Base-by-base conservation (phyloP, 176 grass and related monocot species). In the Eremochloa ophiuroides region DNA sequence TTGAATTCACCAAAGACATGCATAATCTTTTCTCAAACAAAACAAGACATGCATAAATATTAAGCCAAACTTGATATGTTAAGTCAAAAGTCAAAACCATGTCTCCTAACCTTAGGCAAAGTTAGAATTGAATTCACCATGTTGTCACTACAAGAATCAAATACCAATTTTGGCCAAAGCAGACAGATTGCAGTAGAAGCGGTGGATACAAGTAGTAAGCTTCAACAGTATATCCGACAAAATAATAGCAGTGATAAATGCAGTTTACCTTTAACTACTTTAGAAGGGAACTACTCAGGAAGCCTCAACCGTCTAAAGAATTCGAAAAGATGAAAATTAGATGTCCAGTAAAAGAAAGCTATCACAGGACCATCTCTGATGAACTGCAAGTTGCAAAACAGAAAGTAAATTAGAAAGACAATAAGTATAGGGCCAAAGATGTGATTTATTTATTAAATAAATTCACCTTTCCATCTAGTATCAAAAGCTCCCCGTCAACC, bases 401-500 rank as follows among this genome's bases (percentile, higher is more conserved):
- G 50, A 72, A 93, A 7, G 51, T 71, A n/a, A 28, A 74, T 88
- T 67, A 51, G 80, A 59, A 77, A 85, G 64, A 82, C 51, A 71
- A 65, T 18, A 18, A 55, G 47, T 87, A 84, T 55, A 85, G 51
- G 43, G 48, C 71, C 18, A 62, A 71, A 63, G 8, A 69, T 37
- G 47, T 70, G 11, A 5, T 58, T 14, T 27, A n/a, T 38, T 11
- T 29, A 53, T 38, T 11, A 25, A 53, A 47, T 66, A 46, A 87
- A 84, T 80, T 87, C 71, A 98, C 96, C 90, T 98, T 95, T 75
- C 90, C 93, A 56, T 98, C 93, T 76, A 98, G 86, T 84, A 98
- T 90, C 81, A 98, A 73, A 62, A 98, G 86, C 78, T 95, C 96
- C 17, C 96, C 96, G 22, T 99, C 93, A 84, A 95, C 93, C 96